phyloP scores from a whole-genome alignment of 1,284 basidiomycete species.

The Coniferiporia sulphurascens region DNA sequence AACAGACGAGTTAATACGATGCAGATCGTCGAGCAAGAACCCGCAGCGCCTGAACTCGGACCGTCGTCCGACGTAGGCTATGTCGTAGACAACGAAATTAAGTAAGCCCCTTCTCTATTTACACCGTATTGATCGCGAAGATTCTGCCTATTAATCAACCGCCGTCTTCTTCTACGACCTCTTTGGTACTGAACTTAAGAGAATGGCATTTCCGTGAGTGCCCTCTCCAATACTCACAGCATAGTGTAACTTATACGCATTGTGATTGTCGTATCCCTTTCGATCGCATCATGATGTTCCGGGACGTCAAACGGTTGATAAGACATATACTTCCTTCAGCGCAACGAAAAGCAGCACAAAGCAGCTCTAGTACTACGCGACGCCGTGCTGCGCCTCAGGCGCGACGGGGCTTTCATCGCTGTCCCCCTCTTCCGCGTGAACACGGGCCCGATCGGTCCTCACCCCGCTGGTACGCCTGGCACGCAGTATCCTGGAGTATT shows the following conservation, averaged over 20 bases:
- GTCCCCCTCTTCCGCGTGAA: slow-evolving; percentile 71
- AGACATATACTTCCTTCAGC: slow-evolving; percentile 77
- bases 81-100: slow-evolving; percentile 11
- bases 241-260: background rate
- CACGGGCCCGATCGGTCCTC: slow-evolving; percentile 61
- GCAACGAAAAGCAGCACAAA: slow-evolving; percentile 54
- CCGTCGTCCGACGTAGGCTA: slow-evolving; percentile 6
- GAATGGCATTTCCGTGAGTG: slow-evolving; percentile 75
- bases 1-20: too few relatives aligned
- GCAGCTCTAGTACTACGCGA: slow-evolving; percentile 65
- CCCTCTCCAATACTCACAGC: background rate
- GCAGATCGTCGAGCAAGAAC: background rate
- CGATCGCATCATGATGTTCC: too few relatives aligned
- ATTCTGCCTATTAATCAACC: too few relatives aligned
- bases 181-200: slow-evolving; percentile 29
- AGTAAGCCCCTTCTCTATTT: slow-evolving; percentile 4
- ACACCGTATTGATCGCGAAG: background rate
- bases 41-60: background rate
- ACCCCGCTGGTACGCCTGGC: slow-evolving; percentile 59
- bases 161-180: too few relatives aligned
- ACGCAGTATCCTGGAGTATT: background rate
- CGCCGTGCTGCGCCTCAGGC: slow-evolving; percentile 59
- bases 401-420: slow-evolving; percentile 71
- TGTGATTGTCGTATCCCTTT: background rate
- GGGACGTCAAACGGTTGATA: too few relatives aligned